A percentile compares a stretch with the other conserved stretches of the same genome.
Conservation (phyloP, 1,284 basidiomycete genomes). For the Sphaerobolus stellatus region DNA sequence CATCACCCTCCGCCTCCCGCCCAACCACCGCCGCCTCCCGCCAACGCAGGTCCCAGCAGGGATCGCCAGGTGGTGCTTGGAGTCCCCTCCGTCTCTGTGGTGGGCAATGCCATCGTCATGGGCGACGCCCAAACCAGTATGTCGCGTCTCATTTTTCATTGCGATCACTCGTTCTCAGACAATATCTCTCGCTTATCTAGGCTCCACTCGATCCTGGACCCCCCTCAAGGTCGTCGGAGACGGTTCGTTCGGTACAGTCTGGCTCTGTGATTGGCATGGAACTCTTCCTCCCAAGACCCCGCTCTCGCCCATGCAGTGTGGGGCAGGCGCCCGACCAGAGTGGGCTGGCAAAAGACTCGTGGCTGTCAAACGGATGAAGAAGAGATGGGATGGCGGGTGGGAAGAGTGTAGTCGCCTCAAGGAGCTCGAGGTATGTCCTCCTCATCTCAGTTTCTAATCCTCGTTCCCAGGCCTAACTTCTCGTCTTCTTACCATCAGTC, state of each 20-base stretch:
- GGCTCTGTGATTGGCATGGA: constrained; percentile 99
- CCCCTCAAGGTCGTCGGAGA: constrained; percentile 91
- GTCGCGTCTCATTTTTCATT: constrained; percentile 30
- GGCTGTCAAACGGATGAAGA: constrained; percentile 98
- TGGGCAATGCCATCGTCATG: constrained; percentile 63
- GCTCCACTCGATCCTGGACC: constrained; percentile 42
- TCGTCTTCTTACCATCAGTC: constrained; percentile 57
- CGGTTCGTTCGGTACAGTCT: constrained; percentile 97
- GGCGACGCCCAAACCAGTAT: constrained; percentile 69
- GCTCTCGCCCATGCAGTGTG: constrained; percentile 89
- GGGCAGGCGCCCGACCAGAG: constrained; percentile 84
- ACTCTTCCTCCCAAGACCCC: constrained; percentile 85
- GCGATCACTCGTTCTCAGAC: constrained; percentile 8
- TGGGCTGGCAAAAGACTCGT: constrained; percentile 95
- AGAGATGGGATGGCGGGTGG: constrained; percentile 96
- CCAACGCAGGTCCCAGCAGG: too few relatives aligned
- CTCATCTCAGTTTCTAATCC: constrained; percentile 21
- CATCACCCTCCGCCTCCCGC: constrained; percentile 27
- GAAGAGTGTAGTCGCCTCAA: constrained; percentile 94
- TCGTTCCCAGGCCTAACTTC: constrained; percentile 12
- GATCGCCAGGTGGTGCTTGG: constrained; percentile 63
- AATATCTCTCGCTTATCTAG: constrained; percentile 20
- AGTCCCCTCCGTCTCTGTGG: constrained; percentile 70
- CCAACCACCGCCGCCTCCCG: too few relatives aligned
- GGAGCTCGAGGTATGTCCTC: constrained; percentile 82